Evolutionary conservation across 208 protist genomes (phyloP).

Genomic region (Leishmania martiniquensis): DNA sequence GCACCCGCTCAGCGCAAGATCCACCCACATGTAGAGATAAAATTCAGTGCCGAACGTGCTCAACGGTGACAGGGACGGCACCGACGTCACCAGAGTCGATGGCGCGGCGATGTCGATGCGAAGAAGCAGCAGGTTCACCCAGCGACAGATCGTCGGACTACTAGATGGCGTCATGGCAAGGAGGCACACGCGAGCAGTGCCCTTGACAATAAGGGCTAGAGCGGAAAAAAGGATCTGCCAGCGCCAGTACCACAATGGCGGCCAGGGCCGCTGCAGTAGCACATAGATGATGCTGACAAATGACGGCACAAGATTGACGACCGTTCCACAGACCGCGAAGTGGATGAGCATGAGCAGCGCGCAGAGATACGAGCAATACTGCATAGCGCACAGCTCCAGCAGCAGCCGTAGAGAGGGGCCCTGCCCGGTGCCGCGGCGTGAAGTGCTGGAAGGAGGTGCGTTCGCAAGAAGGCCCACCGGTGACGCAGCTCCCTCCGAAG

Average conservation of each 20-base stretch:
- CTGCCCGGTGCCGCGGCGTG: not conserved
- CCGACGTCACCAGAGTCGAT: not conserved
- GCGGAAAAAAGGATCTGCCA: constrained; percentile 25
- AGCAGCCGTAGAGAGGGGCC: not conserved
- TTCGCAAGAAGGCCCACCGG: not conserved
- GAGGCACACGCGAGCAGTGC: constrained; percentile 18
- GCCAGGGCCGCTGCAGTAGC: constrained; percentile 45
- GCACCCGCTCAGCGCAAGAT: constrained; percentile 17
- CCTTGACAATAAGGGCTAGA: constrained; percentile 37
- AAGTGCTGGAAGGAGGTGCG: not conserved
- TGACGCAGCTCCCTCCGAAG: not conserved
- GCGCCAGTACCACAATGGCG: constrained; percentile 33
- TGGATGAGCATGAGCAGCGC: constrained; percentile 41
- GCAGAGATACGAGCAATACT: constrained; percentile 36
- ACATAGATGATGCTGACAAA: constrained; percentile 35
- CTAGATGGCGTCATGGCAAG: not conserved
- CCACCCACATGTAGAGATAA: constrained; percentile 14
- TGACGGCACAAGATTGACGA: constrained; percentile 43
- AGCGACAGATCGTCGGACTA: constrained; percentile 1
- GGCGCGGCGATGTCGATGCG: not conserved
- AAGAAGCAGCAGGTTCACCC: constrained; percentile 9
- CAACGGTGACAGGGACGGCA: not conserved
- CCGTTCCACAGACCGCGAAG: constrained; percentile 44
- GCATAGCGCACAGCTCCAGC: constrained; percentile 23
- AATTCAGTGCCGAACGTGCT: not conserved